These are phyloP conservation scores for Hypoxylon sp. DNA, from an alignment of 2,329 filamentous ascomycete species.

Conservation along the genomic window DNA sequence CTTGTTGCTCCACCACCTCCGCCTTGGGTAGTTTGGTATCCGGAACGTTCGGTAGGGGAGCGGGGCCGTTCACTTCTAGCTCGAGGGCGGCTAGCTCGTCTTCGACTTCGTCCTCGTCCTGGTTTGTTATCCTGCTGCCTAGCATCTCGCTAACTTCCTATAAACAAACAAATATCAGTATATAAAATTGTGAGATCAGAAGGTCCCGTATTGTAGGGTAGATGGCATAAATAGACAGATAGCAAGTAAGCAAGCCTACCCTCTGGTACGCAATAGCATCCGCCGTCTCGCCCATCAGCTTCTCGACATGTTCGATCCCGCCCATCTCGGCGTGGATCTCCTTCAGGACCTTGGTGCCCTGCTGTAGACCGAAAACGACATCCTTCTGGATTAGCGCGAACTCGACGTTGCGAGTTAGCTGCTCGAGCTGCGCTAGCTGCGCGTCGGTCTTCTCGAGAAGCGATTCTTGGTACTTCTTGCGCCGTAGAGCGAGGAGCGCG, in stretches of 20 bases:
- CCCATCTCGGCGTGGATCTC: constrained; percentile 98
- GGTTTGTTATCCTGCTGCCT: constrained; percentile 87
- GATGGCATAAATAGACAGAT: neutral
- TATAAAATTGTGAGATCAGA: neutral
- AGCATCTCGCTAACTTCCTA: constrained; percentile 95
- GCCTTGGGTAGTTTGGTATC: constrained; percentile 54
- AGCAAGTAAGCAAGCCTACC: constrained; percentile 62
- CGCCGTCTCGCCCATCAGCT: constrained; percentile 91
- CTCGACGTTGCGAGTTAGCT: constrained; percentile 89
- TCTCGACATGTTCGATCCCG: constrained; percentile 92
- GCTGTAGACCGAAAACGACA: constrained; percentile 90
- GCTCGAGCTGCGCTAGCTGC: constrained; percentile 94
- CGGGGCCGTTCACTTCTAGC: constrained; percentile 63
- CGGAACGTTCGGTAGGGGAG: constrained; percentile 54
- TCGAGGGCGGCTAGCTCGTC: constrained; percentile 91
- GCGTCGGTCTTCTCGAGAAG: constrained; percentile 90
- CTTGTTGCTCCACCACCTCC: constrained; percentile 38
- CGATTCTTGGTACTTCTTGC: constrained; percentile 97
- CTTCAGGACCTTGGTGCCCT: constrained; percentile 89
- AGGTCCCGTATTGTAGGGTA: neutral
- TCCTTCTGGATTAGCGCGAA: constrained; percentile 98
- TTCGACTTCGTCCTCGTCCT: constrained; percentile 98
- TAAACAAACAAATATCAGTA: constrained; percentile 16
- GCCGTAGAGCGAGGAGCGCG: constrained; percentile 88
- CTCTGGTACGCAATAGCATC: constrained; percentile 93